Evolutionary conservation across 768 basidiomycete species (phyloP), one percentile per base, ranked within the genome.

Genomic region (Pisolithus microcarpus): DNA sequence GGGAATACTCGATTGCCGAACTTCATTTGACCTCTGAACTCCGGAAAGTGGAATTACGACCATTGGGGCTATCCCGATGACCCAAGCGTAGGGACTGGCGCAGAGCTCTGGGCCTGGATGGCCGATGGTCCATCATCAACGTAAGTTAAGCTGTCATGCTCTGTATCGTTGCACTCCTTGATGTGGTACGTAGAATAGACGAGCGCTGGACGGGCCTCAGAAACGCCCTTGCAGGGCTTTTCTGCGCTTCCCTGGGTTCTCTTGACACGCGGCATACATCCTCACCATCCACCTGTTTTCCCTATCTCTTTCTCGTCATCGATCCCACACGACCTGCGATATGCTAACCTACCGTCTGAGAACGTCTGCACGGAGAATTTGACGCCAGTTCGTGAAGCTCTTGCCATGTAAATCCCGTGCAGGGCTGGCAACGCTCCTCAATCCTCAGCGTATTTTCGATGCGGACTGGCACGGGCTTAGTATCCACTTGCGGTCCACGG

Each of bases 291-390:
- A 69, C 72, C 50, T n/a, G 75, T 81, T 7, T 90, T 85, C 66
- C 85, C 82, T 11, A 72, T 82, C 56, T 85, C 85, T 26, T 68
- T 71, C 10, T 65, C 84, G 3, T 80, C 80, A 67, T 38, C 71
- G 26, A 56, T 64, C 9, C 68, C 72, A 13, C 78, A 87, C 52
- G 71, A 74, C 42, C 73, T 91, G 23, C 82, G 84, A 52, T 85
- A 93, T 58, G 89, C 87, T 1, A 79, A 80, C 7, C 76, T 87
- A 18, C 86, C 87, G 7, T 88, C 84, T 3, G 90, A 94, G 62
- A 75, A 84, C 58, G 87, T 97, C n/a, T 99, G 95, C 63, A 98
- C 95, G 5, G 96, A 98, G 64, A 97, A 97, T 61, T 72, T 98
- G 8, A 97, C 95, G 0, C 95, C 96, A 0, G n/a, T 96, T 98